Evolutionary conservation across 2,329 filamentous ascomycete genomes (phyloP).

Genomic region (Lecanoromycetidae sp.): DNA sequence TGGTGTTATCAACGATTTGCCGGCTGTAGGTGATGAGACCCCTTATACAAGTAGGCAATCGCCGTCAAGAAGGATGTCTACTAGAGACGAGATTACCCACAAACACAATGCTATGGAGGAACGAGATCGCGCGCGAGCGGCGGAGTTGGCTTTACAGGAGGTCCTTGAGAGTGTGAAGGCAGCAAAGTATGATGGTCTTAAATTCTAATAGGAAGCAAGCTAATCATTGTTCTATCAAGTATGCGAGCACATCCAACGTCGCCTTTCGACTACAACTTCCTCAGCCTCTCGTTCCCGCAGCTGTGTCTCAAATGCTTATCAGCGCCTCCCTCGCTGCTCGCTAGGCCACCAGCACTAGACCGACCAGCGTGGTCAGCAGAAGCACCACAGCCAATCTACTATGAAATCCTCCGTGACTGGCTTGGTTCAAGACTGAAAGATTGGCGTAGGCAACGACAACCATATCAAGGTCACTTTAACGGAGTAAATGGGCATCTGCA

Average conservation of each 20-base stretch:
- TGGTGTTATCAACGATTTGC: slow-evolving; percentile 65
- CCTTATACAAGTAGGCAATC: slow-evolving; percentile 27
- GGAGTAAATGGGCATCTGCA: slow-evolving; percentile 9
- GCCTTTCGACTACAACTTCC: slow-evolving; percentile 69
- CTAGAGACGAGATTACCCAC: slow-evolving; percentile 15
- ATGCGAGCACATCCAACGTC: slow-evolving; percentile 32
- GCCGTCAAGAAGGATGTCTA: slow-evolving; percentile 22
- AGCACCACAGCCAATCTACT: slow-evolving; percentile 57
- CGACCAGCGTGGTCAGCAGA: slow-evolving; percentile 69
- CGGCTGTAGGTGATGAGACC: slow-evolving; percentile 35
- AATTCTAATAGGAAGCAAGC: slow-evolving; percentile 3
- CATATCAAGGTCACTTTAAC: not conserved
- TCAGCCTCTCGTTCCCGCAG: slow-evolving; percentile 73
- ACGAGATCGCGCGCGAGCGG: slow-evolving; percentile 69
- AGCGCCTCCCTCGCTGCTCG: slow-evolving; percentile 70
- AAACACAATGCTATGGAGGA: slow-evolving; percentile 38
- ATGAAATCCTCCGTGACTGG: slow-evolving; percentile 32
- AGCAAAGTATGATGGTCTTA: slow-evolving; percentile 53
- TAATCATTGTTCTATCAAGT: slow-evolving; percentile 23
- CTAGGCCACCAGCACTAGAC: slow-evolving; percentile 65
- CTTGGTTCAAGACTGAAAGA: slow-evolving; percentile 19
- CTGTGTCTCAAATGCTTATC: slow-evolving; percentile 72
- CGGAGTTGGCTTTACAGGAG: slow-evolving; percentile 75
- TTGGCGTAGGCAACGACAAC: slow-evolving; percentile 7
- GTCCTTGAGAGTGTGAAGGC: slow-evolving; percentile 69